Conservation (phyloP, 495 filamentous ascomycete species). For the Aspergillus ostianus region DNA sequence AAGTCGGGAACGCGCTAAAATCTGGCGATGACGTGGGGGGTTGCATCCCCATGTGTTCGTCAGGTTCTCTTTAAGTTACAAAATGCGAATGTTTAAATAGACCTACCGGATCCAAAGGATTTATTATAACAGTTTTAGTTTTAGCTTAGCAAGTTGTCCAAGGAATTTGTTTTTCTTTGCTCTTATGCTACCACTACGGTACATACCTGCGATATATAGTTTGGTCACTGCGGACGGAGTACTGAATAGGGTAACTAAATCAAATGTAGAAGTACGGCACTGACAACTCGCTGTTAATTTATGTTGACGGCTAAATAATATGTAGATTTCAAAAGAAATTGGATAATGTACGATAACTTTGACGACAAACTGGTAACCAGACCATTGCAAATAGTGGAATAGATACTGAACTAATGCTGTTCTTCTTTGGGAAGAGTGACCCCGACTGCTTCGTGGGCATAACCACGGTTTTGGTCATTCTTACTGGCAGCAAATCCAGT, state of each 20-base stretch:
- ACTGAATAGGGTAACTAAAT: too few species aligned
- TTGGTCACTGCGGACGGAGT: not conserved
- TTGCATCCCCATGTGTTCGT: not conserved
- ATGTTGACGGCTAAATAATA: too few species aligned
- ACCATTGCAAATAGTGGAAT: not conserved
- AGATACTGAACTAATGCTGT: conserved; percentile 26
- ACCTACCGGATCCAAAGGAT: not conserved
- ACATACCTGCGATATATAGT: not conserved
- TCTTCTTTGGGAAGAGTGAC: conserved; percentile 37
- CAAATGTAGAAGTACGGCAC: too few species aligned
- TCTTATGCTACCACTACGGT: too few species aligned
- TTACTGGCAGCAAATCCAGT: conserved; percentile 51
- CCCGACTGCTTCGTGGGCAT: conserved; percentile 50
- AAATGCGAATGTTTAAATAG: not conserved
- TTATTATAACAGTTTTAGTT: too few species aligned
- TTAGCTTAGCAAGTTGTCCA: too few species aligned
- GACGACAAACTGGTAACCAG: not conserved
- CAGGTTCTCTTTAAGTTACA: not conserved
- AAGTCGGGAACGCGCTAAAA: conserved; percentile 12
- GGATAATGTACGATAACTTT: not conserved
- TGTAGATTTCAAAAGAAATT: not conserved
- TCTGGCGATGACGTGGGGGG: conserved; percentile 13
- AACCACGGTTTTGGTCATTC: conserved; percentile 51
- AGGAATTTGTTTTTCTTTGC: too few species aligned
- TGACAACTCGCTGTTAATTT: too few species aligned